These are phyloP conservation scores for Trichophyton mentagrophytes DNA, from an alignment of 2,329 filamentous ascomycete species.

Conservation along the genomic window DNA sequence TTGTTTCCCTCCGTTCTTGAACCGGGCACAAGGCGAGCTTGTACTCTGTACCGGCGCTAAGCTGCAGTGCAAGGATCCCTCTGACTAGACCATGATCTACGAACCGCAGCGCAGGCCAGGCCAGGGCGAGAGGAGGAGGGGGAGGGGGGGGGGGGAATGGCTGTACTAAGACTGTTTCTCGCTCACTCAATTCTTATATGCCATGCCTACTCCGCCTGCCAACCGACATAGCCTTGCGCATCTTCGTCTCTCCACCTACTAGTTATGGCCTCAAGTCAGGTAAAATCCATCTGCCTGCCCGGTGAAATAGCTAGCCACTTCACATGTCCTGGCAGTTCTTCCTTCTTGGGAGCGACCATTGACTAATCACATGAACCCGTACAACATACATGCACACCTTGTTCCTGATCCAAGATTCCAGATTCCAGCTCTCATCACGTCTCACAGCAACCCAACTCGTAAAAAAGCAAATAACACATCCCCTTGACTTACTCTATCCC, in stretches of 20 bases:
- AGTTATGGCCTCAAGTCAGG: neutral
- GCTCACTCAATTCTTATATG: neutral
- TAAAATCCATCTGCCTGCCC: neutral
- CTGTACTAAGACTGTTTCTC: neutral
- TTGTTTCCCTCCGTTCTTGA: neutral
- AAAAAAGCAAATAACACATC: neutral
- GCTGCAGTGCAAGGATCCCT: neutral
- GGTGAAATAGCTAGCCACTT: neutral
- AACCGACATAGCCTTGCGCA: neutral
- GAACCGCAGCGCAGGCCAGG: neutral
- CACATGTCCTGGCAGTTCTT: neutral
- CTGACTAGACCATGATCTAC: neutral
- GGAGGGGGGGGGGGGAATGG: neutral
- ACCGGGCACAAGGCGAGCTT: neutral
- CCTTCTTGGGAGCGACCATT: neutral
- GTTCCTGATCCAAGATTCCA: slow-evolving; percentile 2
- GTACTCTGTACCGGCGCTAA: neutral
- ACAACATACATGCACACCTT: neutral
- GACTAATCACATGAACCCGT: neutral
- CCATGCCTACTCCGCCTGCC: neutral
- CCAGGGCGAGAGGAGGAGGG: no score
- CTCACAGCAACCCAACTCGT: neutral
- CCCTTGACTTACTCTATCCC: neutral
- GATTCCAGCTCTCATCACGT: neutral
- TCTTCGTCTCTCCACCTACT: neutral